Conservation (phyloP, 495 filamentous ascomycete species). For the Hypoxylon crocopeplum region DNA sequence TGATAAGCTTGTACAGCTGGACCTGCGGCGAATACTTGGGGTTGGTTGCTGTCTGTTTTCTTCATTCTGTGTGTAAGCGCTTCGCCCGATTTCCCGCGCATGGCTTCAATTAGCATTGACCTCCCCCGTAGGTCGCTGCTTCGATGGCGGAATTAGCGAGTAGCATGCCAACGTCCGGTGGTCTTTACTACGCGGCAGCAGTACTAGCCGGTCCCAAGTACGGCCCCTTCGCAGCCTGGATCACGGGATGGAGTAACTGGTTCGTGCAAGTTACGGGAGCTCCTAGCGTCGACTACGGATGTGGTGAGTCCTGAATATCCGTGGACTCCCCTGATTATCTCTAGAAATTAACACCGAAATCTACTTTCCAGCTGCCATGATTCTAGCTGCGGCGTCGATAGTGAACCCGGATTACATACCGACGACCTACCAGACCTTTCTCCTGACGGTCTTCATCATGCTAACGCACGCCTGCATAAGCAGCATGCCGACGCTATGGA, state of each 20-base stretch:
- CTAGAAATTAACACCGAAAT: conserved; percentile 48
- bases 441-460: conserved; percentile 74
- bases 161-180: conserved; percentile 62
- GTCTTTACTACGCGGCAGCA: conserved; percentile 79
- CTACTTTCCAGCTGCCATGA: conserved; percentile 66
- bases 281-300: conserved; percentile 61
- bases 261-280: conserved; percentile 73
- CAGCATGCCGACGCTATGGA: conserved; percentile 76
- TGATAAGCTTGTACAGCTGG: conserved; percentile 53
- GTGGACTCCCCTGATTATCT: neutral
- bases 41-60: conserved; percentile 77
- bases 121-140: conserved; percentile 13
- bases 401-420: conserved; percentile 69
- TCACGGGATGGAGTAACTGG: conserved; percentile 81
- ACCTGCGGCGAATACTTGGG: conserved; percentile 83
- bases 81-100: conserved; percentile 62
- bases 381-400: conserved; percentile 74
- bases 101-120: conserved; percentile 63
- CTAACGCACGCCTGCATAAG: conserved; percentile 73
- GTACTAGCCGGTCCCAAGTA: conserved; percentile 80
- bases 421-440: conserved; percentile 71
- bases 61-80: conserved; percentile 74
- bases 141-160: conserved; percentile 40
- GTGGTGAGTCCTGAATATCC: conserved; percentile 27
- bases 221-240: conserved; percentile 77